Base-by-base conservation (phyloP, 73 alveolate genomes). In the Uronychia setigera region DNA sequence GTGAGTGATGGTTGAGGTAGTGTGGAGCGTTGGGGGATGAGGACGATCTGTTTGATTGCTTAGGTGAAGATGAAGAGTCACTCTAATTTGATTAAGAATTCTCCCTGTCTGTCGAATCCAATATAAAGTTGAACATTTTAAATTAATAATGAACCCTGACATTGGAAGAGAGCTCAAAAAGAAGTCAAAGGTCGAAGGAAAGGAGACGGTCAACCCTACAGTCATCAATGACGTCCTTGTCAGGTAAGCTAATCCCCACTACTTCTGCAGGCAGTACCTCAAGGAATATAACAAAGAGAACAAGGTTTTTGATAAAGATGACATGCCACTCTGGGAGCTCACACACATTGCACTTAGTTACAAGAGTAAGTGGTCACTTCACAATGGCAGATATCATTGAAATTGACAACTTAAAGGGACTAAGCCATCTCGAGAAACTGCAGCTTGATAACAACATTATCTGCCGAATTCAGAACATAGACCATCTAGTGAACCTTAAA, bases 381-480 rank as follows among this genome's bases (percentile, higher is more conserved):
- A 14, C 29, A 35, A 29, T 1, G 5, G n/a, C n/a, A 92, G 94
- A 95, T 75, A 95, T 95, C 74, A 85, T 93, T 80, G 94, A 95
- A 79, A 90, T 95, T 11, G 95, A 92, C 80, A 93, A 95, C 87
- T 77, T 95, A 46, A 33, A 86, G 59, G 97, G 97, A 25, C 74
- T 95, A 77, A 96, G 87, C 75, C 86, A 84, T 59, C 85, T 95
- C 77, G 87, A 83, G 84, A 95, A 90, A 78, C 90, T 95, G 5
- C 89, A 95, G 80, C 91, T 95, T 30, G 98, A 95, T 83, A 95
- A 95, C 90, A 95, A 95, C 88, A 95, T 95, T 59, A 95, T 95
- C 74, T 87, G 91, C 83, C 79, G 84, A 82, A 96, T 96, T 28
- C 93, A 96, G 84, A 95, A 93, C 87, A 82, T 96, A 59, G 98